These are phyloP conservation scores for Didymella arachidicola DNA, from an alignment of 2,329 filamentous ascomycete species.

Conservation along the genomic window DNA sequence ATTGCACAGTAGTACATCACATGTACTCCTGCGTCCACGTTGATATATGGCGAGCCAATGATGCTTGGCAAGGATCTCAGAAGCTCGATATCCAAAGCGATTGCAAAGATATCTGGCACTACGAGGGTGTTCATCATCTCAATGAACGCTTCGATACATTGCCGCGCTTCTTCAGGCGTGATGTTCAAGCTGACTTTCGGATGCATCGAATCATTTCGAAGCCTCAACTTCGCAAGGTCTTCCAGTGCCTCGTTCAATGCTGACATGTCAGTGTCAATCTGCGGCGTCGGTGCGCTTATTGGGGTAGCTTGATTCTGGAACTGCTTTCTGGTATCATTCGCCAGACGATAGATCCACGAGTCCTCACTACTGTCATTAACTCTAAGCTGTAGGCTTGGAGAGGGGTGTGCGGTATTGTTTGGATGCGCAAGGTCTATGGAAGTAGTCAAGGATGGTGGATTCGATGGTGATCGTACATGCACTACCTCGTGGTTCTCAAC, in stretches of 20 bases:
- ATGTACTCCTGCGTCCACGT: background rate
- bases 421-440: background rate
- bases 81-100: background rate
- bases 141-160: background rate
- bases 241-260: background rate
- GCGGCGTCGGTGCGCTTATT: background rate
- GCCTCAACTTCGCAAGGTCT: background rate
- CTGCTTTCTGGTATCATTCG: background rate
- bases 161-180: background rate
- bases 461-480: background rate
- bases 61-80: background rate
- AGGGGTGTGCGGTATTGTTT: background rate
- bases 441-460: background rate
- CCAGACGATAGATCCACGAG: background rate
- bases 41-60: background rate
- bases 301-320: background rate
- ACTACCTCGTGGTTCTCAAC: background rate
- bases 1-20: background rate
- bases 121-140: background rate
- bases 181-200: background rate
- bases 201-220: background rate
- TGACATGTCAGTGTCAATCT: background rate
- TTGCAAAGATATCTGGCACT: background rate
- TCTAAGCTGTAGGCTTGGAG: background rate
- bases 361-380: background rate